Base-by-base conservation (phyloP, 1,284 basidiomycete genomes). In the Trichosporon faecale region DNA sequence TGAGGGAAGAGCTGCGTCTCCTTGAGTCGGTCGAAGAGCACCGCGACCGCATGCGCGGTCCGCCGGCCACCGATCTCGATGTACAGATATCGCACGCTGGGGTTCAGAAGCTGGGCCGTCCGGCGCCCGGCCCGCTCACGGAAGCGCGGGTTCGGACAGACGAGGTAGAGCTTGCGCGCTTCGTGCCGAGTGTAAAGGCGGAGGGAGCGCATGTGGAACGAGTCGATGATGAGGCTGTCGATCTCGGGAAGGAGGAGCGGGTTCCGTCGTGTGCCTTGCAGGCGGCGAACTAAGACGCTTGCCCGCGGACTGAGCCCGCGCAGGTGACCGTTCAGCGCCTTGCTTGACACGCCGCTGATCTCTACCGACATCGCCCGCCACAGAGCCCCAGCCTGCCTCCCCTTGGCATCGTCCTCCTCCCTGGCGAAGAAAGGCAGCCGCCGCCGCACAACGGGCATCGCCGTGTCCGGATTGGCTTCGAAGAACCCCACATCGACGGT, bases 181-280 rank as follows among this genome's bases (percentile, higher is more conserved):
- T 33, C 12, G 29, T 61, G 57, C 2, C 27, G 6, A 2, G 27
- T n/a, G 31, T 61, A 29, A 29, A 61, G 57, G 4, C 57, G 57
- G 14, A 61, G 57, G 2, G 57, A 61, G 57, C 57, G 57, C 57
- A 61, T 61, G 27, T 61, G 57, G 29, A 31, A 61, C 11, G 57
- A 31, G 29, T 61, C 57, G 16, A 61, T 14, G 14, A 61, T 61
- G 27, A 61, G 57, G 18, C 29, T 61, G 2, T 61, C 29, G 57
- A 61, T 31, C 27, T 31, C 5, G 5, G 57, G 57, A 4, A 61
- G 57, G 7, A 61, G 9, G 5, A 61, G 29, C 9, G 57, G 57
- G 29, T 61, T n/a, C 7, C 57, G 57, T 3, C 27, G 57, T n/a
- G 57, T 61, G 8, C 57, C 57, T 8, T 31, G 27, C 16, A 61